Base-by-base conservation (phyloP, 306 rosid genomes). In the Glycine latifolia region DNA sequence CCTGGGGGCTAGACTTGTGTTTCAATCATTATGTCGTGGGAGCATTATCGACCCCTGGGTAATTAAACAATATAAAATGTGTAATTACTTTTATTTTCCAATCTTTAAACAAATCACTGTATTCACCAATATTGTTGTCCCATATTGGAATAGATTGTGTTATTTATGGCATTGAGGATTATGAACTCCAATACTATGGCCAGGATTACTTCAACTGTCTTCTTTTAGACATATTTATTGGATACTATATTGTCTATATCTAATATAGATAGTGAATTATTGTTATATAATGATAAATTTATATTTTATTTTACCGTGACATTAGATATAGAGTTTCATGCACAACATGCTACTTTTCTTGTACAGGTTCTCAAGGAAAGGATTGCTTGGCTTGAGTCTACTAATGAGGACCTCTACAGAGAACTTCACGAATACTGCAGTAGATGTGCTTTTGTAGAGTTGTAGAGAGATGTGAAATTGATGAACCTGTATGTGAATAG, bases 381-480 rank as follows among this genome's bases (percentile, higher is more conserved):
- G 85, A 85, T 91, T 78, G 78, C 89, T 61, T 88, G 91, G 91
- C 97, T 92, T 81, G 97, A 92, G 87, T 87, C 92, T 68, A 87
- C 90, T 75, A 92, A 91, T 33, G 89, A 82, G 79, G 83, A 83
- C 44, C 93, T 92, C 84, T 88, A 81, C 81, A 89, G 79, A 77
- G 89, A 92, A 84, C 97, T 92, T 76, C 94, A 89, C 83, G 90
- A 76, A 83, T 89, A 89, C 76, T 92, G 89, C 70, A 91, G 94
- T 78, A 88, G 91, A 87, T 65, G 91, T 52, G 89, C 87, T 65
- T 87, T 88, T 66, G 83, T 41, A 61, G 85, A 65, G 67, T 88
- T 66, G 83, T 41, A 61, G 85, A 65, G 67, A 83, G 85, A 43
- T 76, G 86, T 88, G 94, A 89, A 79, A 70, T 80, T 67, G 90